Conservation (phyloP, 2,329 filamentous ascomycete species). For the Chaetomium olivaceum region DNA sequence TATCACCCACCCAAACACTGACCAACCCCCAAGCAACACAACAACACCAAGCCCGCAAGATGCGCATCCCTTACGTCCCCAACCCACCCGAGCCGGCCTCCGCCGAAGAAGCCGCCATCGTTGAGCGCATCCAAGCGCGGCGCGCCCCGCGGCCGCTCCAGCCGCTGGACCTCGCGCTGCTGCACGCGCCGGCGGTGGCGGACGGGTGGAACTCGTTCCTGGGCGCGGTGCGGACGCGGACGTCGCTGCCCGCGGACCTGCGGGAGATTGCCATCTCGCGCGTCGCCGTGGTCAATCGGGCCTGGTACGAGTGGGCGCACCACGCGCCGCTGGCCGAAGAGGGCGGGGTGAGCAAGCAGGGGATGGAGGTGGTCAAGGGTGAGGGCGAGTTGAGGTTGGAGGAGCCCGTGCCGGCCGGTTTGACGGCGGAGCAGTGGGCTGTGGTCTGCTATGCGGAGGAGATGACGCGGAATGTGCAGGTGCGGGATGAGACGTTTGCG, state of each 20-base stretch:
- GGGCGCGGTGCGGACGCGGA: conserved; percentile 60
- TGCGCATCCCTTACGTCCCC: conserved; percentile 68
- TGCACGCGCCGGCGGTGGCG: conserved; percentile 72
- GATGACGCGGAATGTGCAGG: conserved; percentile 75
- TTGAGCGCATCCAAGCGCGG: conserved; percentile 64
- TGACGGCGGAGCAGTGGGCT: conserved; percentile 65
- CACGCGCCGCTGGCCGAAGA: conserved; percentile 68
- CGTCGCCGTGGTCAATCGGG: conserved; percentile 76
- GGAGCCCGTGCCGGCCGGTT: conserved; percentile 43
- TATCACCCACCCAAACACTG: neutral
- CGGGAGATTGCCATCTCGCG: conserved; percentile 80
- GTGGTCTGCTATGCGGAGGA: conserved; percentile 76
- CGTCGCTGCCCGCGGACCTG: conserved; percentile 53
- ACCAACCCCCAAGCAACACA: neutral
- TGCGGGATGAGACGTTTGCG: conserved; percentile 68
- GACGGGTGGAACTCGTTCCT: conserved; percentile 75
- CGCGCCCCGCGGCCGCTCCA: conserved; percentile 70
- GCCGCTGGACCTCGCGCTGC: conserved; percentile 71
- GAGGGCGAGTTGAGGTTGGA: conserved; percentile 35
- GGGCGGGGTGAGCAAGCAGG: conserved; percentile 57
- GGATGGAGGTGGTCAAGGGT: conserved; percentile 48
- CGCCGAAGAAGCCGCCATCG: conserved; percentile 56
- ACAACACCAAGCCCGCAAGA: conserved; percentile 41
- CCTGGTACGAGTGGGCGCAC: conserved; percentile 83
- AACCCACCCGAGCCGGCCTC: conserved; percentile 49